Evolutionary conservation across 2,329 filamentous ascomycete genomes (phyloP), one percentile per base, ranked within the genome.

Genomic region (Pyricularia grisea): DNA sequence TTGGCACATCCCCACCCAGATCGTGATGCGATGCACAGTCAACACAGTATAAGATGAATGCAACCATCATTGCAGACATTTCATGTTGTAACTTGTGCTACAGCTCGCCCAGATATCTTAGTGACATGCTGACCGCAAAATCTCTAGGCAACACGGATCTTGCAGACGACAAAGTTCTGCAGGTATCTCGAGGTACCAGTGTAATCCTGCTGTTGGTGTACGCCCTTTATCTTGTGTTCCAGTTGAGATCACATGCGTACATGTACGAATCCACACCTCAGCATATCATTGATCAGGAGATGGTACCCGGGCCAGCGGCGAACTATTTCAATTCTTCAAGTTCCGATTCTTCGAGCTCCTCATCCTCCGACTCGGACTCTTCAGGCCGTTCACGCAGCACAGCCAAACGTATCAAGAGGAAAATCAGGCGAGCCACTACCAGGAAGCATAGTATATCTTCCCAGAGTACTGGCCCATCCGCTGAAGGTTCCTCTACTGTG

Each of bases 121-220:
- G n/a, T 61, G 58, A n/a, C 4, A 25, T 61, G 7, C 58, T 61
- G 25, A 61, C 58, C 7, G 58, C 58, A 23, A 11, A 4, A 61
- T 5, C 6, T 27, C 17, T 25, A 61, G 58, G 58, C n/a, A 80
- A 85, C 71, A 79, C 79, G 10, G 76, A 77, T 0, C 79, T 82
- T n/a, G 88, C 89, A 4, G 85, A 90, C 69, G 77, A 75, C 2
- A 83, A 87, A 63, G 91, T 91, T 0, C 78, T 94, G 63, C 85
- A 90, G 74, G 89, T 94, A 74, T 93, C 91, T 76, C 88, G 92
- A 67, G 90, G 91, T 68, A 93, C 91, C 1, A 92, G 91, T 74
- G 84, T 94, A 61, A 88, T 94, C 63, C 83, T 94, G 1, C 81
- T 94, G 1, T 76, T 91, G 31, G 88, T 92, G 20, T 94, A 94